phyloP scores from a whole-genome alignment of 31 red algal species.

The Pterothamnion heteromorphum region DNA sequence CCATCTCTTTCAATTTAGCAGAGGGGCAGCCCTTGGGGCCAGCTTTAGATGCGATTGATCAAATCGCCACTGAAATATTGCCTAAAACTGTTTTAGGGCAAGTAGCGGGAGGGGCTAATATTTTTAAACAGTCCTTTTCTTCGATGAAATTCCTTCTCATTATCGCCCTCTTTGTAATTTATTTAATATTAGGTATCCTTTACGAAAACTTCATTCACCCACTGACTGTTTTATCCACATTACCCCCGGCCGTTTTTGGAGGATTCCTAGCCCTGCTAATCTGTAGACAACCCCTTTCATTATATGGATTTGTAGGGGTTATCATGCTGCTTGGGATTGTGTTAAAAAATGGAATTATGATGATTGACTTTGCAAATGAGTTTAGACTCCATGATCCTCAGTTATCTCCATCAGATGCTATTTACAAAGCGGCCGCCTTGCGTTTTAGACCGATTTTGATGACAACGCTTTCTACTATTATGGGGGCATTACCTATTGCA shows the following conservation, averaged over 20 bases:
- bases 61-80: background rate
- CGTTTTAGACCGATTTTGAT: slow-evolving; percentile 19
- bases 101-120: background rate
- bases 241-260: slow-evolving; percentile 1
- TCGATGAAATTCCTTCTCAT: background rate
- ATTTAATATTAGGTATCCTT: background rate
- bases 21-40: background rate
- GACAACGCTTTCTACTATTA: background rate
- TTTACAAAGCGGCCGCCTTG: background rate
- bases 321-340: slow-evolving; percentile 15
- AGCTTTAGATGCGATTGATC: background rate
- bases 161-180: background rate
- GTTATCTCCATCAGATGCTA: background rate
- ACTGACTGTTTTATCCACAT: background rate
- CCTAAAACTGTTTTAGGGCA: background rate
- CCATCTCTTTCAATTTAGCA: background rate
- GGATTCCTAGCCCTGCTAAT: background rate
- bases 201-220: background rate
- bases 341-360: slow-evolving; percentile 23
- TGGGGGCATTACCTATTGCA: background rate
- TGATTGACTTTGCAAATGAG: slow-evolving; percentile 22
- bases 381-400: background rate
- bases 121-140: background rate
- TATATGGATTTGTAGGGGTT: background rate
- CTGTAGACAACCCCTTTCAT: background rate